A percentile compares a stretch with the other conserved stretches of the same genome.
phyloP scores from a whole-genome alignment of 2,329 filamentous ascomycete genomes.

The Penicillium sp. region DNA sequence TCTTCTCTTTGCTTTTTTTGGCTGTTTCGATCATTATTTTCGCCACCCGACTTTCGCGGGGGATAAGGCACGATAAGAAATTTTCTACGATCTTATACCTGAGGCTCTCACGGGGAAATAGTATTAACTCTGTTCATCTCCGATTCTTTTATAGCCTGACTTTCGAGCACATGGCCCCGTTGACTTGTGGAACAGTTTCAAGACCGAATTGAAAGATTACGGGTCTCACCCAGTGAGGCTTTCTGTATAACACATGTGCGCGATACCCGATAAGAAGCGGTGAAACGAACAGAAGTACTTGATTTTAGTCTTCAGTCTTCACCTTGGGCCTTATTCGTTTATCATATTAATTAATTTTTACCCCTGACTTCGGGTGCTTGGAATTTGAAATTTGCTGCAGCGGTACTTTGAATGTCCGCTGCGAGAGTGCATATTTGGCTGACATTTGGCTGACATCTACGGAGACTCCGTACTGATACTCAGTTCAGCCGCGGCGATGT shows the following conservation, averaged over 20 bases:
- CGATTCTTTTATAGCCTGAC: not conserved
- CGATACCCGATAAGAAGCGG: conserved; percentile 15
- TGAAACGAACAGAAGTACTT: conserved; percentile 1
- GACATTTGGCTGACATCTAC: not conserved
- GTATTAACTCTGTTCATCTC: no score
- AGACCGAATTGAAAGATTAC: not conserved
- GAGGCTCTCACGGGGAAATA: not conserved
- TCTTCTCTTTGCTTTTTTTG: not conserved
- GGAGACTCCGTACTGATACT: not conserved
- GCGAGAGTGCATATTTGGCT: no score
- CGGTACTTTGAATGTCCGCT: not conserved
- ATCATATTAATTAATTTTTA: not conserved
- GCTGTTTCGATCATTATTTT: not conserved
- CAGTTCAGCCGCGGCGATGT: not conserved
- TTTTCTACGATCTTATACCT: not conserved
- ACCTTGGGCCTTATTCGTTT: not conserved
- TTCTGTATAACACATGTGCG: not conserved
- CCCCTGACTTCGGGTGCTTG: not conserved
- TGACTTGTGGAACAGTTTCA: not conserved
- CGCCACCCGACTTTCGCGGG: conserved; percentile 11
- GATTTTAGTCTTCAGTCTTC: not conserved
- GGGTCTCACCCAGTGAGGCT: not conserved
- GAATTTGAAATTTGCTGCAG: no score
- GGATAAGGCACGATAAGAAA: conserved; percentile 7
- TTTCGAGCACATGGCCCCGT: not conserved